These are phyloP conservation scores for Agrostemma githago DNA, from an alignment of 148 eudicot species.

Conservation along the genomic window DNA sequence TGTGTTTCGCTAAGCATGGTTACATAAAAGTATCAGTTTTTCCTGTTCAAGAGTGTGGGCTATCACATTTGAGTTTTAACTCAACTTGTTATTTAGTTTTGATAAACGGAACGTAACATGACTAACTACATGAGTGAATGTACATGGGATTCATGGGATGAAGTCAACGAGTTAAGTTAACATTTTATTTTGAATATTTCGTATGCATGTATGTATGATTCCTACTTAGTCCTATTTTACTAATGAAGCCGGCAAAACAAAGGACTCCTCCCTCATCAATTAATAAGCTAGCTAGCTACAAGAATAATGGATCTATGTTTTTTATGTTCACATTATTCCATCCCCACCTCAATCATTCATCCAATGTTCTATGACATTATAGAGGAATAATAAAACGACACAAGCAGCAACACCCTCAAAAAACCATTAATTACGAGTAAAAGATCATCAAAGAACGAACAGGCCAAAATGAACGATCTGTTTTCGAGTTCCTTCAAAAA, in stretches of 20 bases:
- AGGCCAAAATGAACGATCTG: slow-evolving; percentile 61
- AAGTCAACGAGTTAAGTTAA: slow-evolving; percentile 9
- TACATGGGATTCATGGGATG: not conserved
- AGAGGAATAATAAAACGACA: not conserved
- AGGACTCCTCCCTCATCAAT: slow-evolving; percentile 7
- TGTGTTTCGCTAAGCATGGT: no score
- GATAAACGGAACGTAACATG: no score
- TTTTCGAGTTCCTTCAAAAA: slow-evolving; percentile 67
- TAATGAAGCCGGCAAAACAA: not conserved
- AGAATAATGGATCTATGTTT: not conserved
- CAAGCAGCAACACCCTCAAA: not conserved
- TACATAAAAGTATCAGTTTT: no score
- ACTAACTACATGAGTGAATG: no score
- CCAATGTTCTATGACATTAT: not conserved
- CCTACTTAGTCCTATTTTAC: not conserved
- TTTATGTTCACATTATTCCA: not conserved
- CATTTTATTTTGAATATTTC: not conserved
- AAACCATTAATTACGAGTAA: not conserved
- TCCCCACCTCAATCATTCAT: not conserved
- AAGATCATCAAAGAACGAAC: not conserved
- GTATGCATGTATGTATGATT: not conserved
- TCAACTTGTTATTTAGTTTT: no score
- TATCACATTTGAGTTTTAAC: no score
- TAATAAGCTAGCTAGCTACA: no score
- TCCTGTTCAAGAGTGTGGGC: no score